Conservation (phyloP, 2,329 filamentous ascomycete genomes). For the Aspergillus brasiliensis region DNA sequence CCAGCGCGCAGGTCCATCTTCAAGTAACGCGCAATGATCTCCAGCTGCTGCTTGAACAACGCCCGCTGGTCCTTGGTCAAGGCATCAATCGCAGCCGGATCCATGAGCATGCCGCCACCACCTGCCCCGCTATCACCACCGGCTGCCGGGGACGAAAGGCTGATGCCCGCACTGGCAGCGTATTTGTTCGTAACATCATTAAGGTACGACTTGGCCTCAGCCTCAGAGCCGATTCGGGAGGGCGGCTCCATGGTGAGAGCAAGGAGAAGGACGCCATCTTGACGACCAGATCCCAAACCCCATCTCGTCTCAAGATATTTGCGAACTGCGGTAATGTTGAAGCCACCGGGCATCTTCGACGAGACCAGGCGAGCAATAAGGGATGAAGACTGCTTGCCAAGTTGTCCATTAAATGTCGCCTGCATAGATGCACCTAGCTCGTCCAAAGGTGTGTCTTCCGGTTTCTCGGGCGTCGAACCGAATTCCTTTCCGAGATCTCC, state of each 20-base stretch:
- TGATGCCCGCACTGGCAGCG: conserved; percentile 79
- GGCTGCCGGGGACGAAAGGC: conserved; percentile 70
- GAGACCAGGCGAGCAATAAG: conserved; percentile 93
- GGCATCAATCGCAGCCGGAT: conserved; percentile 93
- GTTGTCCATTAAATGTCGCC: conserved; percentile 96
- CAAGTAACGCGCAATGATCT: conserved; percentile 90
- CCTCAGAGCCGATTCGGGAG: conserved; percentile 82
- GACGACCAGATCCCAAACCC: conserved; percentile 82
- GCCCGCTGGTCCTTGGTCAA: conserved; percentile 95
- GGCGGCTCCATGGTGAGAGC: conserved; percentile 92
- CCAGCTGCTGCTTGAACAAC: conserved; percentile 97
- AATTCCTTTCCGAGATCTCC: conserved; percentile 98
- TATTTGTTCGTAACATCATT: conserved; percentile 90
- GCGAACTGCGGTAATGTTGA: conserved; percentile 94
- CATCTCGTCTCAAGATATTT: conserved; percentile 95
- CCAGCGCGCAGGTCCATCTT: conserved; percentile 97
- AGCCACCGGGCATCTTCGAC: conserved; percentile 98
- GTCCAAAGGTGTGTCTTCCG: conserved; percentile 94
- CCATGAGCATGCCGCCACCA: conserved; percentile 96
- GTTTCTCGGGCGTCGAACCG: conserved; percentile 95
- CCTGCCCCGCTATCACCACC: conserved; percentile 72
- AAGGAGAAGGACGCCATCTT: conserved; percentile 86
- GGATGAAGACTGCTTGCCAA: conserved; percentile 94
- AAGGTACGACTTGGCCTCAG: conserved; percentile 88
- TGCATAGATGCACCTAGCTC: conserved; percentile 96